phyloP scores from a whole-genome alignment of 2,329 filamentous ascomycete genomes.

The Xylaria multiplex region DNA sequence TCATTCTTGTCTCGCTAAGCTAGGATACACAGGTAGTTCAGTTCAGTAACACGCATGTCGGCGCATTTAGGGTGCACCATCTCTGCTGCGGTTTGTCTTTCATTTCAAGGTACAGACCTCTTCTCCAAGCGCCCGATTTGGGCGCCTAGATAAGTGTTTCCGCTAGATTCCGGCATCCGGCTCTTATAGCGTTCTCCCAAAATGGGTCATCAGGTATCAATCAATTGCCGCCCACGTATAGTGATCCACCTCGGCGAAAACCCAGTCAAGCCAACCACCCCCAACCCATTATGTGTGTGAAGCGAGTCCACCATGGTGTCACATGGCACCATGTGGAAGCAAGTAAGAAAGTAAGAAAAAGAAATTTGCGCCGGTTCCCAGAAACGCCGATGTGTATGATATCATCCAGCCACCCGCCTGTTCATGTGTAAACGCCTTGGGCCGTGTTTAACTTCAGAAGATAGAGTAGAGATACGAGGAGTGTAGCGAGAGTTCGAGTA shows the following conservation, averaged over 20 bases:
- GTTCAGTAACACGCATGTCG: conserved; percentile 17
- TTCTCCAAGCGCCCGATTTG: conserved; percentile 31
- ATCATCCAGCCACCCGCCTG: conserved; percentile 22
- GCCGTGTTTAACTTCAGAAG: conserved; percentile 7
- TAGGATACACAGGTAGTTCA: conserved; percentile 23
- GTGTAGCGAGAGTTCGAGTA: conserved; percentile 16
- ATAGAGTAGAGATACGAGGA: conserved; percentile 29
- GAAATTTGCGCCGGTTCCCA: conserved; percentile 26
- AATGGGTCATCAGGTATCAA: conserved; percentile 38
- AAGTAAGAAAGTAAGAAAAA: conserved; percentile 9
- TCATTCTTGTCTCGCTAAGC: conserved; percentile 21
- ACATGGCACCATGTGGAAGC: conserved; percentile 21
- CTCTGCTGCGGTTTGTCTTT: conserved; percentile 23
- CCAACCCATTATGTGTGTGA: conserved; percentile 23
- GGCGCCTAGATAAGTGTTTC: conserved; percentile 27
- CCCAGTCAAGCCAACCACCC: conserved; percentile 28
- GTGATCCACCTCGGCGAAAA: conserved; percentile 30
- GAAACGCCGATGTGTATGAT: conserved; percentile 35
- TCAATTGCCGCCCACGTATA: conserved; percentile 34
- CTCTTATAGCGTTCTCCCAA: conserved; percentile 26
- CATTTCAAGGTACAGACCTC: conserved; percentile 22
- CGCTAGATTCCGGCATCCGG: conserved; percentile 17
- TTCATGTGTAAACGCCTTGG: conserved; percentile 33
- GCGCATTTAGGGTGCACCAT: conserved; percentile 25
- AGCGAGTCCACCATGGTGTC: conserved; percentile 21